Percentiles rank a stretch among this genome's conserved stretches.
Conservation (phyloP, 2,329 filamentous ascomycete genomes). For the Sporothrix pallida region DNA sequence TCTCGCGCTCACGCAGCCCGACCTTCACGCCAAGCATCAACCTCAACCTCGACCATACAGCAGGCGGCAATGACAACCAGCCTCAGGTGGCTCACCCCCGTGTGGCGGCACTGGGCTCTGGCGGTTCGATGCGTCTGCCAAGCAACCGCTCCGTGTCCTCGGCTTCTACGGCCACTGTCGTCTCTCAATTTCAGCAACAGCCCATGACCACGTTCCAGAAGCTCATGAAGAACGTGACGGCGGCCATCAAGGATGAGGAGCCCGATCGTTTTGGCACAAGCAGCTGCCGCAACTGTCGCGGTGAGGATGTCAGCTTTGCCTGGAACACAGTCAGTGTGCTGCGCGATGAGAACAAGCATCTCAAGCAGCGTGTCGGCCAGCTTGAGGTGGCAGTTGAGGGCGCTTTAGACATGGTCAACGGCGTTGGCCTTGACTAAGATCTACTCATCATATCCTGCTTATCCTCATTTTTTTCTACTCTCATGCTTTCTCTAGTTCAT, state of each 20-base stretch:
- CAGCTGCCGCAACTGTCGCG: slow-evolving; percentile 62
- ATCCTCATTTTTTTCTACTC: slow-evolving; percentile 27
- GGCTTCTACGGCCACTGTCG: slow-evolving; percentile 39
- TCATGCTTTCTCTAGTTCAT: neutral
- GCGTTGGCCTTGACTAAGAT: slow-evolving; percentile 52
- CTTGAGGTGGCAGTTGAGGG: slow-evolving; percentile 66
- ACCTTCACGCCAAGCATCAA: slow-evolving; percentile 50
- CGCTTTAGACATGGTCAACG: slow-evolving; percentile 65
- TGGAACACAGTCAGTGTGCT: slow-evolving; percentile 69
- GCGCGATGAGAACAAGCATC: slow-evolving; percentile 64
- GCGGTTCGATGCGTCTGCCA: slow-evolving; percentile 27
- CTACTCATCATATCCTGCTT: neutral
- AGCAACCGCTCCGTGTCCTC: slow-evolving; percentile 36
- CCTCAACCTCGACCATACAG: slow-evolving; percentile 30
- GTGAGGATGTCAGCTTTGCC: slow-evolving; percentile 63
- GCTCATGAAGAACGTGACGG: slow-evolving; percentile 54
- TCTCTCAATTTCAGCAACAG: slow-evolving; percentile 37
- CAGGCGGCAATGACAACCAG: slow-evolving; percentile 35
- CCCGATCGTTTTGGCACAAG: slow-evolving; percentile 31
- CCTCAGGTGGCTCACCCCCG: slow-evolving; percentile 34
- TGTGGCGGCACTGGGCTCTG: slow-evolving; percentile 34
- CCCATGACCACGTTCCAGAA: slow-evolving; percentile 57
- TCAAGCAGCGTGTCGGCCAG: slow-evolving; percentile 65
- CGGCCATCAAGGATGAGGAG: slow-evolving; percentile 42
- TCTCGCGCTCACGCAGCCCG: slow-evolving; percentile 65